Evolutionary conservation across 1,284 basidiomycete species (phyloP).

Genomic region (Hypsizygus ulmarius): DNA sequence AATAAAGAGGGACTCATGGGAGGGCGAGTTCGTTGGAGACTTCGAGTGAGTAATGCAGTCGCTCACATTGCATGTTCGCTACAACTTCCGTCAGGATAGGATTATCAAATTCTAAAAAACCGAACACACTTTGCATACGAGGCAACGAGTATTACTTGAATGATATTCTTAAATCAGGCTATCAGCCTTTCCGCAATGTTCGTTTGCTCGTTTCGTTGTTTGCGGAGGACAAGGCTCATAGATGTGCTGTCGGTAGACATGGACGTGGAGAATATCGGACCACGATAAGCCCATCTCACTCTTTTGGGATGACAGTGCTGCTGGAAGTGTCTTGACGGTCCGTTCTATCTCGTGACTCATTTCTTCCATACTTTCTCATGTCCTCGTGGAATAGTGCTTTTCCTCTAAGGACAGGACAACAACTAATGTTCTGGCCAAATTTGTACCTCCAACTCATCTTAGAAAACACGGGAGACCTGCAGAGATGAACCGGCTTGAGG

Average conservation of each 20-base stretch:
- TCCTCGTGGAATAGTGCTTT: constrained; percentile 29
- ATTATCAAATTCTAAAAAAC: constrained; percentile 27
- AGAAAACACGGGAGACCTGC: constrained; percentile 32
- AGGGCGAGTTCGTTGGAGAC: constrained; percentile 39
- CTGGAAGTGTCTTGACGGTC: constrained; percentile 27
- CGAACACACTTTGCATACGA: constrained; percentile 33
- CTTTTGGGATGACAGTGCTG: constrained; percentile 36
- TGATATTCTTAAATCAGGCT: constrained; percentile 33
- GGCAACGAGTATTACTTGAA: constrained; percentile 35
- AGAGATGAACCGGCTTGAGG: constrained; percentile 34
- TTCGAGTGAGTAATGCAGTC: constrained; percentile 33
- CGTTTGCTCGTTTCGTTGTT: constrained; percentile 6
- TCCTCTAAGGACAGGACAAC: constrained; percentile 35
- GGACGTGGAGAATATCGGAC: constrained; percentile 33
- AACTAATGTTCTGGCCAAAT: constrained; percentile 34
- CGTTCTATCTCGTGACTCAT: not conserved
- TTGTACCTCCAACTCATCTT: constrained; percentile 31
- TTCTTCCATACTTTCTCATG: not conserved
- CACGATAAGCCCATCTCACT: constrained; percentile 25
- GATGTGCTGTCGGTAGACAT: constrained; percentile 23
- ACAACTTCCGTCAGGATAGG: constrained; percentile 26
- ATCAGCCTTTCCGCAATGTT: constrained; percentile 35
- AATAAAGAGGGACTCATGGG: constrained; percentile 30
- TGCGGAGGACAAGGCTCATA: not conserved
- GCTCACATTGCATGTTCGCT: not conserved